Percentiles rank a stretch among this genome's conserved stretches.
Conservation (phyloP, 2,329 filamentous ascomycete genomes). For the Cryphonectria japonica region DNA sequence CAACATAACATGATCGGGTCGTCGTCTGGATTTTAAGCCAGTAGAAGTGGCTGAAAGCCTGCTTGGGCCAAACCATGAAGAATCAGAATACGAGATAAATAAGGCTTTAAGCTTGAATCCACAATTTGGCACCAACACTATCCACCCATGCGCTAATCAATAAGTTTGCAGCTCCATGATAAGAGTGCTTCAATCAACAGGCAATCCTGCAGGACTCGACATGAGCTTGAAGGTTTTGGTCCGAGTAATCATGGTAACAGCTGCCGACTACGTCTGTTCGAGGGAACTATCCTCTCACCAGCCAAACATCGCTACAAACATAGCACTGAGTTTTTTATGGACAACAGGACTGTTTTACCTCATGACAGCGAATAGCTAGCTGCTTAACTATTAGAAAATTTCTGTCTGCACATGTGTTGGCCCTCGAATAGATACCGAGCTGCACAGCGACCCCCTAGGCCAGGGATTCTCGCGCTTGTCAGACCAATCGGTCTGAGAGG, state of each 20-base stretch:
- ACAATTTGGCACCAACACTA: too few relatives aligned
- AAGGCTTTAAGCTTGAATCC: too few relatives aligned
- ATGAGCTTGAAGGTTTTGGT: not conserved
- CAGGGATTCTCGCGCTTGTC: not conserved
- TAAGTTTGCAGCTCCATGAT: too few relatives aligned
- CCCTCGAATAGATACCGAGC: not conserved
- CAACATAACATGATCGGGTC: not conserved
- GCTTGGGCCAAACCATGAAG: not conserved
- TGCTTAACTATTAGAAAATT: not conserved
- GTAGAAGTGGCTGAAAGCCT: not conserved
- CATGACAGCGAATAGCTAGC: not conserved
- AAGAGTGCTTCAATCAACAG: too few relatives aligned
- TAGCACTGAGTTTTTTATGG: too few relatives aligned
- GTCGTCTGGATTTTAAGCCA: not conserved
- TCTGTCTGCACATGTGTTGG: not conserved
- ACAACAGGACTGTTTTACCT: too few relatives aligned
- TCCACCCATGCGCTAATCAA: too few relatives aligned
- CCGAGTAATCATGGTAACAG: not conserved
- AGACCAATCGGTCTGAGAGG: not conserved
- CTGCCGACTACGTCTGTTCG: not conserved
- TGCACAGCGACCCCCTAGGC: not conserved
- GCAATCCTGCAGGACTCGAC: not conserved
- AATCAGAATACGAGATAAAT: not conserved
- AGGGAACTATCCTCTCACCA: not conserved
- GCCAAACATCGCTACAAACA: not conserved